Base-by-base conservation (phyloP, 2,329 filamentous ascomycete species). In the Endoconidiophora laricicola region DNA sequence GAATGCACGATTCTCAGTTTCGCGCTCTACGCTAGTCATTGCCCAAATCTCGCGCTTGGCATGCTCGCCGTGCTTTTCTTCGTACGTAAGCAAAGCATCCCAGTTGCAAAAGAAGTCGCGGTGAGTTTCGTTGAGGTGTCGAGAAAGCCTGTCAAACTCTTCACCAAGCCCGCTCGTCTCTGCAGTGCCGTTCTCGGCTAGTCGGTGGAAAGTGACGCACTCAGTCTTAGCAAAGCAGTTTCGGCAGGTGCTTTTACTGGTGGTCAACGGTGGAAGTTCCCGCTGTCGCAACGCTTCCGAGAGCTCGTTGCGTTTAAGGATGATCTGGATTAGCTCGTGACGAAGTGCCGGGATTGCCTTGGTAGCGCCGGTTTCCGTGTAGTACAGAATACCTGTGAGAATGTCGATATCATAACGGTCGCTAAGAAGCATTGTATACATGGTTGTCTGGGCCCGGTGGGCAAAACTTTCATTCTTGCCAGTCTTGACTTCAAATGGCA, bases 391-490 rank as follows among this genome's bases (percentile, higher is more conserved):
- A 6, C 91, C 91, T 57, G 87, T 94, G 40, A 79, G 78, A 54
- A 96, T 83, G 49, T 94, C 81, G 50, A 96, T 78, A 65, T 98
- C 87, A 63, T 98, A 98, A 55, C 91, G 79, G 65, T 98, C 90
- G 18, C 88, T 93, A 46, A 98, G 70, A 12, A 98, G 69, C 23
- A 98, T 69, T 40, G 91, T 96, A 61, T 98, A 98, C 18, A 98
- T 72, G 23, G 88, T 86, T 4, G 91, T 98, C 64, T 98, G 91
- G 1, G 90, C 90, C 61, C 87, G 79, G 64, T 98, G 91, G 48
- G 79, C 81, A 57, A 81, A 77, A 57, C 79, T 93, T 23, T 81
- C 79, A 55, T 85, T 84, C 60, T 83, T 87, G 29, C 91, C 91
- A 0, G 91, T 96, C 65, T 98, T 98, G 58, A 98, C 76, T 61